These are phyloP conservation scores for Gigaspora rosea DNA, from an alignment of 192 early-diverging fungal species.

Conservation along the genomic window DNA sequence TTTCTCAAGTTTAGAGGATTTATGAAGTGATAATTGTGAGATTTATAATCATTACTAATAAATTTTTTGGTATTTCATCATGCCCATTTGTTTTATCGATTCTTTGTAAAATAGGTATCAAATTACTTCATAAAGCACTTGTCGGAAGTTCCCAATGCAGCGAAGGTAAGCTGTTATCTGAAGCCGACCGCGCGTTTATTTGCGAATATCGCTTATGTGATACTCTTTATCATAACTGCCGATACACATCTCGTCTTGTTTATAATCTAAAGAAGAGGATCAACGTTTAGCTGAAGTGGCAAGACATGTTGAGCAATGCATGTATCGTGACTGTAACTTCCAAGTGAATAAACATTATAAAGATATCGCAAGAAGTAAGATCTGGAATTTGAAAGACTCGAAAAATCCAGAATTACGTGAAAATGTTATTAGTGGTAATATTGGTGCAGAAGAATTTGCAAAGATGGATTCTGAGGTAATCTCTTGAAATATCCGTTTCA, in stretches of 20 bases:
- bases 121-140: background rate
- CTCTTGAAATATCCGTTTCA: background rate
- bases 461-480: constrained; percentile 14
- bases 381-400: constrained; percentile 20
- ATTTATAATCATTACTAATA: background rate
- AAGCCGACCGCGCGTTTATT: background rate
- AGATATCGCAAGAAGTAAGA: constrained; percentile 2
- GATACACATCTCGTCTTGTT: background rate
- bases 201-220: background rate
- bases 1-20: background rate
- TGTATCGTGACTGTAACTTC: constrained; percentile 9
- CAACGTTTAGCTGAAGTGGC: constrained; percentile 2
- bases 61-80: no score
- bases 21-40: background rate
- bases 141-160: background rate
- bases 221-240: background rate
- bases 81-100: background rate
- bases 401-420: constrained; percentile 17
- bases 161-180: background rate
- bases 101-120: constrained; percentile 8
- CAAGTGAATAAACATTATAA: constrained; percentile 18
- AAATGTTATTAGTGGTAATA: background rate
- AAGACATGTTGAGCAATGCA: constrained; percentile 2
- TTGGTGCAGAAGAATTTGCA: constrained; percentile 18
- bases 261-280: background rate